These are phyloP conservation scores for Scytalidium sp. DNA, from an alignment of 2,329 filamentous ascomycete genomes.

Conservation along the genomic window DNA sequence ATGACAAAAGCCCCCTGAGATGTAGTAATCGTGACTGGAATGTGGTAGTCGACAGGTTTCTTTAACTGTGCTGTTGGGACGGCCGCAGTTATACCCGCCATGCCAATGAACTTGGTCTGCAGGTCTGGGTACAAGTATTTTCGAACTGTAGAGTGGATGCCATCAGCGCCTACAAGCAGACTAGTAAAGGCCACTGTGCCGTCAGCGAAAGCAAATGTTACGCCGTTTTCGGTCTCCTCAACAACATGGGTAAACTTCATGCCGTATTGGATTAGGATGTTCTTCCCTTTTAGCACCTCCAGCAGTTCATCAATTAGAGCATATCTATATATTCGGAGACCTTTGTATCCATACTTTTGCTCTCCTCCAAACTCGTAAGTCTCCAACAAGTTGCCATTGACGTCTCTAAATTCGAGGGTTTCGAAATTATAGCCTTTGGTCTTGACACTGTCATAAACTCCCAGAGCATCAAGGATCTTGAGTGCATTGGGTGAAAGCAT, in stretches of 20 bases:
- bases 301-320: conserved; percentile 48
- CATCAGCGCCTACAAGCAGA: conserved; percentile 55
- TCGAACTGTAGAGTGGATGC: conserved; percentile 56
- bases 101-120: conserved; percentile 47
- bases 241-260: conserved; percentile 44
- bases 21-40: conserved; percentile 17
- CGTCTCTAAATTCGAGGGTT: conserved; percentile 42
- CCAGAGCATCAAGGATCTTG: conserved; percentile 47
- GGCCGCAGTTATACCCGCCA: conserved; percentile 34
- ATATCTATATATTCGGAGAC: conserved; percentile 51
- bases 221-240: conserved; percentile 34
- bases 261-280: conserved; percentile 42
- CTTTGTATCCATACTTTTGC: conserved; percentile 48
- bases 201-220: conserved; percentile 46
- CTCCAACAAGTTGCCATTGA: conserved; percentile 29
- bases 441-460: conserved; percentile 43
- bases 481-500: conserved; percentile 60
- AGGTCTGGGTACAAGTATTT: conserved; percentile 47
- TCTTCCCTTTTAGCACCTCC: conserved; percentile 33
- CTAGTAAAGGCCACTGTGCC: conserved; percentile 36
- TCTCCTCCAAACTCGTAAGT: conserved; percentile 46
- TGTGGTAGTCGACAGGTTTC: conserved; percentile 13
- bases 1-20: conserved; percentile 45
- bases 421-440: conserved; percentile 49
- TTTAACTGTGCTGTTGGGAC: conserved; percentile 16